A percentile compares a stretch with the other conserved stretches of the same genome.
phyloP scores from a whole-genome alignment of 345 rosid genomes.

The Erysimum cheiranthoides region DNA sequence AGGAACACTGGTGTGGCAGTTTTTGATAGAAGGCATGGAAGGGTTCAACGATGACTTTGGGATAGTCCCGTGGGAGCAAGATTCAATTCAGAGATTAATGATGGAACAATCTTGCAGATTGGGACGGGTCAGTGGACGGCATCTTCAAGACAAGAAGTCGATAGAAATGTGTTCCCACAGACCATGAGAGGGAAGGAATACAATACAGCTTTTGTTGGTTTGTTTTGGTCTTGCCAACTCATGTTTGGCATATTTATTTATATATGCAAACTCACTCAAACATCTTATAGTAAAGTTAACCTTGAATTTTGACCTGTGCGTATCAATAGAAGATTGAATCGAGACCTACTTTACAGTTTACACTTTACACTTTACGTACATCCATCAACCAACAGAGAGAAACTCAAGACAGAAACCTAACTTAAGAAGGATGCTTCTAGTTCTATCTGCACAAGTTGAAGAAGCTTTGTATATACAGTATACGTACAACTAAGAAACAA shows the following conservation, averaged over 20 bases:
- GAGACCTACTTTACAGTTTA: background rate
- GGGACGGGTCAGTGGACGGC: constrained; percentile 52
- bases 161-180: constrained; percentile 55
- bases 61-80: constrained; percentile 77
- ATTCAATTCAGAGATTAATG: constrained; percentile 59
- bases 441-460: background rate
- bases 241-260: constrained; percentile 14
- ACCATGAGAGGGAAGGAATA: constrained; percentile 35
- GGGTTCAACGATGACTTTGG: constrained; percentile 86
- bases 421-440: too few relatives aligned
- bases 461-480: background rate
- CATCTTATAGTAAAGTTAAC: constrained; percentile 6
- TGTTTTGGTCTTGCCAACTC: constrained; percentile 1
- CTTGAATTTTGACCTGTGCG: too few relatives aligned
- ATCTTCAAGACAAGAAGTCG: constrained; percentile 43
- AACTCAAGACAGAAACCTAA: too few relatives aligned
- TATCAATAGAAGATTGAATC: background rate
- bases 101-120: constrained; percentile 76
- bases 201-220: background rate
- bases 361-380: too few relatives aligned
- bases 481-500: too few relatives aligned
- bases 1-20: constrained; percentile 87
- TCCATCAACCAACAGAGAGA: background rate
- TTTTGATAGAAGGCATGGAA: constrained; percentile 81
- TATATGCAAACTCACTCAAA: constrained; percentile 19